Conservation (phyloP, 1,284 basidiomycete species). For the Somion occarium region DNA sequence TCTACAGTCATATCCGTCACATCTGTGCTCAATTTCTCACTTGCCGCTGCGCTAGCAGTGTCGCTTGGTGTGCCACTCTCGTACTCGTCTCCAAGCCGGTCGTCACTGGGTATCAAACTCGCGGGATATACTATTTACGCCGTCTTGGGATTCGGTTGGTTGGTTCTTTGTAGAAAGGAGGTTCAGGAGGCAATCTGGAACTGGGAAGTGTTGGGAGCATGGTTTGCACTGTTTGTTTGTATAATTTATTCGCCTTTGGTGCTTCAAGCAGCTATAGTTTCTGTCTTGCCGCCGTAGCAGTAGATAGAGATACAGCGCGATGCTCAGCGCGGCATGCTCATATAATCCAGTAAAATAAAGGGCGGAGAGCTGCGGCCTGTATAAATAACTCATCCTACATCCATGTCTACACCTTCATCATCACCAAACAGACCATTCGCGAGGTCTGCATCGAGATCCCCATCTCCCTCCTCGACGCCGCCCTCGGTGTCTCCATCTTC, state of each 20-base stretch:
- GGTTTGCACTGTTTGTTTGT: slow-evolving; percentile 74
- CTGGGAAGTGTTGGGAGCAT: slow-evolving; percentile 68
- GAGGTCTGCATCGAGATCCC: slow-evolving; percentile 31
- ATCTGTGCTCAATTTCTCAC: slow-evolving; percentile 86
- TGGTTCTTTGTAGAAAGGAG: slow-evolving; percentile 39
- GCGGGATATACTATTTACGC: slow-evolving; percentile 40
- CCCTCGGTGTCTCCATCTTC: slow-evolving; percentile 42
- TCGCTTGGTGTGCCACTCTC: slow-evolving; percentile 59
- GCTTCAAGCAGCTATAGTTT: slow-evolving; percentile 60
- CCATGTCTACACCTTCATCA: slow-evolving; percentile 35
- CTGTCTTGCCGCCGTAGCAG: slow-evolving; percentile 34
- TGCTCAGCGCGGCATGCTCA: too few relatives aligned
- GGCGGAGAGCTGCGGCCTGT: neutral
- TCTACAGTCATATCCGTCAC: slow-evolving; percentile 82
- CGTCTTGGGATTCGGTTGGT: slow-evolving; percentile 54
- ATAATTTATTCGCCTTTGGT: slow-evolving; percentile 66
- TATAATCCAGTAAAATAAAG: too few relatives aligned
- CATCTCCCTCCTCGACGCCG: slow-evolving; percentile 37
- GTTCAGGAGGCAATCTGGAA: slow-evolving; percentile 52
- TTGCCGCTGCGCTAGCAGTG: slow-evolving; percentile 67
- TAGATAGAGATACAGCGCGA: slow-evolving; percentile 2
- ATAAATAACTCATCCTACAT: slow-evolving; percentile 28
- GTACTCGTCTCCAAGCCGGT: slow-evolving; percentile 33
- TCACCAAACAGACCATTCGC: slow-evolving; percentile 64
- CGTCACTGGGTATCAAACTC: slow-evolving; percentile 19